Evolutionary conservation across 1,284 basidiomycete genomes (phyloP), one percentile per base, ranked within the genome.

Genomic region (Puccinia polysora): DNA sequence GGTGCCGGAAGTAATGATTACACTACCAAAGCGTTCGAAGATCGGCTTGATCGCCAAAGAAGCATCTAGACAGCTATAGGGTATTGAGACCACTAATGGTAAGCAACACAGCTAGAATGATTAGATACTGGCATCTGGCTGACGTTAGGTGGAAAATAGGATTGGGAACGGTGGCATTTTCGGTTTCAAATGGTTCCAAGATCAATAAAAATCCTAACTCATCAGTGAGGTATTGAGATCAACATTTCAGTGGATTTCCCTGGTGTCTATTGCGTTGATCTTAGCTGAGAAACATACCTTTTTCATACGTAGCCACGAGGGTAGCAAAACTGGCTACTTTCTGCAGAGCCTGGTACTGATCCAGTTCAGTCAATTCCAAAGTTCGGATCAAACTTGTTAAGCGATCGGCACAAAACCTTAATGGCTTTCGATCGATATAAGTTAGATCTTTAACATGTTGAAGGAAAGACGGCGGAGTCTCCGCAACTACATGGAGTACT

Each of bases 401-500:
- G 23, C 96, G 87, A 80, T 99, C 96, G 4, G 96, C 89, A 79
- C 96, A 98, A 79, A 98, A 98, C 72, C 94, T 86, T 72, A 99
- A 82, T n/a, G 96, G 96, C 75, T 95, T 85, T 75, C 91, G 85
- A 80, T 99, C 96, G 76, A 99, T 99, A 79, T 92, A 99, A 12
- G 96, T 98, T 76, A 98, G 97, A 78, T 99, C 96, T 81, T 97
- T 98, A 59, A 99, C 83, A 81, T 99, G 96, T 78, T 97, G 96
- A 50, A 99, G 82, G 81, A 99, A 99, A 1, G 94, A 97, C n/a
- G 91, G 83, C 0, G 96, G 96, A 3, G 96, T 98, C 81, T 99
- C 96, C n/a, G 96, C 96, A 8, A 99, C 96, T 74, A 99, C 96
- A 79, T 98, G 96, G 28, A 98, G 83, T 14, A 99, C 96, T 58